Base-by-base conservation (phyloP, 768 basidiomycete genomes). In the Obba rivulosa region DNA sequence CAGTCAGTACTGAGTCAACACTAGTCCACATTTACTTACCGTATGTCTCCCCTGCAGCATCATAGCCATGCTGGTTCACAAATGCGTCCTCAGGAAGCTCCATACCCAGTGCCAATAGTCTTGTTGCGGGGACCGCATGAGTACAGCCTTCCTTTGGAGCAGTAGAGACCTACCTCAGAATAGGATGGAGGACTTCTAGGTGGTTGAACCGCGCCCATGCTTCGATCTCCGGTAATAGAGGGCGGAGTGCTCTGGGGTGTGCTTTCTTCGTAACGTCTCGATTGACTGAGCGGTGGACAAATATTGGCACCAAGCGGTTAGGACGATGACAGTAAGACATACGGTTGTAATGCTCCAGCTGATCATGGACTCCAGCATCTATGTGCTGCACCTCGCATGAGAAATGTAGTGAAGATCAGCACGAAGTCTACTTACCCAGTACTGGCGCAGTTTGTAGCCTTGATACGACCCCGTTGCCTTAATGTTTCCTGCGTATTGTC, bases 331-430 rank as follows among this genome's bases (percentile, higher is more conserved):
- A 18, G 8, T 48, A 24, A 34, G 13, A 54, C 75, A 48, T 49
- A 83, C 82, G 69, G 49, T 78, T 81, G 52, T 85, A 84, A 44
- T 76, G 69, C 55, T 84, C 82, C 11, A 82, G 53, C 54, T 82
- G 78, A 53, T 85, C 83, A 11, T 62, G 72, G 21, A 85, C 75
- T 2, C 82, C 82, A 13, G 71, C 72, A 28, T 77, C 78, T 39
- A 83, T 77, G 45, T 79, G 76, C 81, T 85, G 44, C 20, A 36
- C 14, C 9, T n/a, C 23, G 17, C 13, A 31, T 31, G 13, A 31
- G 28, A 5, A 13, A 5, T 31, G 13, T 13, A 13, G 28, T 31
- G 5, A 31, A 13, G 28, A 31, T 7, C 5, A 31, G 13, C 7
- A 31, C 13, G 28, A 5, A 4, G 16, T 8, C 11, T 1, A 56